Evolutionary conservation across 352 stramenopile species (phyloP), one percentile per base, ranked within the genome.

Genomic region (Pythium vanterpoolii): DNA sequence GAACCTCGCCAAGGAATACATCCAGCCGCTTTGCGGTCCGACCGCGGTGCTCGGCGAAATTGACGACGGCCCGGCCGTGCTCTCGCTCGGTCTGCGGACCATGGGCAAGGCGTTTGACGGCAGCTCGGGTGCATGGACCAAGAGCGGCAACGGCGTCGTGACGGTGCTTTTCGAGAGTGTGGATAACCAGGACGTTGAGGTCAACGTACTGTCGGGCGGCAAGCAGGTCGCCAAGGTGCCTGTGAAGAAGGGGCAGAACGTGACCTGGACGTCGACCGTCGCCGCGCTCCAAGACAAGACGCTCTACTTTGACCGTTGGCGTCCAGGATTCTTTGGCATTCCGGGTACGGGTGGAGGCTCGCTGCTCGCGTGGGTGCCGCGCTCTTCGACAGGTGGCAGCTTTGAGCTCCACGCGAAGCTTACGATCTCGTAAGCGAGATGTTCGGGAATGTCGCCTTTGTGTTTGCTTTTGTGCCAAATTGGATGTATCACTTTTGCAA

Each of bases 251-350:
- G 74, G 74, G 3, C 24, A 54, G 24, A 79, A 58, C 23, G 73
- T 70, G 4, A 58, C 40, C n/a, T 86, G 76, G 74, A 73, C 67
- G 7, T 72, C 69, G 19, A 64, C 57, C 2, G 45, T 86, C n/a
- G 19, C 49, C 0, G 63, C 61, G 21, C 26, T 89, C 36, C 58
- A 73, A 48, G 69, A 66, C 60, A 86, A 83, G 72, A 90, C 81
- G n/a, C 34, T 89, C 47, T 90, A 90, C 69, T 18, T 90, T 33
- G 81, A 90, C 74, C 78, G 82, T 13, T 91, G 79, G 82, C 79
- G 82, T n/a, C 68, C 76, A 7, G 74, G 76, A 4, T 71, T 87
- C 51, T 63, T 88, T 4, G 73, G 74, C 23, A 55, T 91, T 9
- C 76, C 79, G 0, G 74, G 77, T 30, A 85, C 72, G 19, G 73